Evolutionary conservation across 1,139 yeast genomes (phyloP).

Genomic region (Taiozyma onychis): DNA sequence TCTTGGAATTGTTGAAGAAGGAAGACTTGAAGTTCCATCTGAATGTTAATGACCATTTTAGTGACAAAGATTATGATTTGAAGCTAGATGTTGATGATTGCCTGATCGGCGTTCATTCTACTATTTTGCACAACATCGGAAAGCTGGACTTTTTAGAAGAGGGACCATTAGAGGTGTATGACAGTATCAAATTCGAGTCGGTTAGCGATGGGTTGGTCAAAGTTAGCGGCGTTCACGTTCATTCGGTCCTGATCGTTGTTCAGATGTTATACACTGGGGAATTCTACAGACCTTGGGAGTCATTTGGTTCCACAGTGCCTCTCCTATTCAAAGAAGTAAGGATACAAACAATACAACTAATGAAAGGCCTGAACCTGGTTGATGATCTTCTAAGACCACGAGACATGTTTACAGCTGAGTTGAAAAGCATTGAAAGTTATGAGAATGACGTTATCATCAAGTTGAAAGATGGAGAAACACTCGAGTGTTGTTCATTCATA

Average conservation of each 20-base stretch:
- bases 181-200: constrained; percentile 7
- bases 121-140: constrained; percentile 12
- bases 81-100: constrained; percentile 21
- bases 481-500: constrained; percentile 44
- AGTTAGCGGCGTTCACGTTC: constrained; percentile 8
- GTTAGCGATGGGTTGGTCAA: constrained; percentile 7
- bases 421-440: constrained; percentile 9
- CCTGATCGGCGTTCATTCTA: constrained; percentile 17
- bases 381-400: constrained; percentile 20
- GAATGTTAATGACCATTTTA: constrained; percentile 13
- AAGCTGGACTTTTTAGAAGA: constrained; percentile 4
- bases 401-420: constrained; percentile 5
- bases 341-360: constrained; percentile 14
- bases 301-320: constrained; percentile 15
- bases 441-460: constrained; percentile 28
- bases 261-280: constrained; percentile 46
- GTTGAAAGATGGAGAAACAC: constrained; percentile 36
- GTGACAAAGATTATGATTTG: constrained; percentile 25
- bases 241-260: constrained; percentile 27
- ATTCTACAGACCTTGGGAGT: constrained; percentile 35
- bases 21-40: constrained; percentile 22
- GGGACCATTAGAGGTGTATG: constrained; percentile 10
- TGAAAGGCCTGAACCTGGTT: constrained; percentile 18
- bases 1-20: constrained; percentile 15
- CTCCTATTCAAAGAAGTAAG: constrained; percentile 22